A percentile compares a stretch with the other conserved stretches of the same genome.
Evolutionary conservation across 805 yeast species (phyloP).

Genomic region (Wickerhamiella qilinensis): DNA sequence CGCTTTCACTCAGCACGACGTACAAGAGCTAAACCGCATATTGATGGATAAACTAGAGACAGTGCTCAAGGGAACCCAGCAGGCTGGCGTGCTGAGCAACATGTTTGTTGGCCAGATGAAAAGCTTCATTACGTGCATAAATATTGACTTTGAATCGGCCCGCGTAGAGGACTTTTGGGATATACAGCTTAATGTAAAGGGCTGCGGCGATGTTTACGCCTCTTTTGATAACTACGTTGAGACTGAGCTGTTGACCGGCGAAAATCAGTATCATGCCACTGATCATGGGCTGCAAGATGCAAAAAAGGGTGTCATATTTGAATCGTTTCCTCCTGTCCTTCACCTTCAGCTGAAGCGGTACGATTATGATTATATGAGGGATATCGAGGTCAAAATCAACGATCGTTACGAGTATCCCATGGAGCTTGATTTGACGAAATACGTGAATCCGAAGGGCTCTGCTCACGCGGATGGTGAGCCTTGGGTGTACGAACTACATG

Average conservation of each 20-base stretch:
- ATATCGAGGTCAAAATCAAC: slow-evolving; percentile 76
- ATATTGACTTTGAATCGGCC: slow-evolving; percentile 85
- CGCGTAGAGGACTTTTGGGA: slow-evolving; percentile 96
- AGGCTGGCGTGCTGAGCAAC: slow-evolving; percentile 58
- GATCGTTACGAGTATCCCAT: slow-evolving; percentile 85
- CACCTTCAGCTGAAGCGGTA: slow-evolving; percentile 88
- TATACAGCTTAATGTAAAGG: slow-evolving; percentile 84
- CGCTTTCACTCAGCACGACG: slow-evolving; percentile 95
- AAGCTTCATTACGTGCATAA: slow-evolving; percentile 78
- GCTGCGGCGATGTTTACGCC: slow-evolving; percentile 50
- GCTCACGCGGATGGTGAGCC: slow-evolving; percentile 31
- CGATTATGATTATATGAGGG: slow-evolving; percentile 84
- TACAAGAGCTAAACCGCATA: slow-evolving; percentile 88
- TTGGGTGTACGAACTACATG: slow-evolving; percentile 74
- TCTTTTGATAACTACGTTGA: slow-evolving; percentile 80
- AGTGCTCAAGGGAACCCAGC: slow-evolving; percentile 77
- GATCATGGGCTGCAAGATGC: slow-evolving; percentile 89
- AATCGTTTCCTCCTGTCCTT: slow-evolving; percentile 78
- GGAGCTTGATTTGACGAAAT: slow-evolving; percentile 63
- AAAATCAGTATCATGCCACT: slow-evolving; percentile 87
- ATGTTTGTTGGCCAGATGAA: slow-evolving; percentile 95
- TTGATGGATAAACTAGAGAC: slow-evolving; percentile 86
- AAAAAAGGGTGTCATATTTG: slow-evolving; percentile 85
- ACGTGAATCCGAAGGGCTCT: slow-evolving; percentile 34
- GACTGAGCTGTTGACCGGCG: slow-evolving; percentile 80